Conservation (phyloP, 805 yeast species). For the Myxozyma udenii region DNA sequence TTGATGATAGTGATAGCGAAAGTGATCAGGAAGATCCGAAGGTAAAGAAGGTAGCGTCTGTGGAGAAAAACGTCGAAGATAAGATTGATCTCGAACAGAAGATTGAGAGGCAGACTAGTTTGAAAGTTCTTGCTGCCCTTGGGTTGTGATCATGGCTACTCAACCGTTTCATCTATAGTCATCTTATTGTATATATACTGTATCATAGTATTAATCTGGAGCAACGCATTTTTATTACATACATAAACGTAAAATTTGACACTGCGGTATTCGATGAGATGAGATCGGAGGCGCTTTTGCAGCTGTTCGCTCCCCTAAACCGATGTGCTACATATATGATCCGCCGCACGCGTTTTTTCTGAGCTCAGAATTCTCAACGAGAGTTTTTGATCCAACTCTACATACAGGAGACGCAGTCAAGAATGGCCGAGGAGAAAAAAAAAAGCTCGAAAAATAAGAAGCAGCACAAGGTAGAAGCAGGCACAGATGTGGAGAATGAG, state of each 20-base stretch:
- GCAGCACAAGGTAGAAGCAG: not conserved
- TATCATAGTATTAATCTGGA: no score
- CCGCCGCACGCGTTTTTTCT: no score
- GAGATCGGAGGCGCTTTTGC: no score
- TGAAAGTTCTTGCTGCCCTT: conserved; percentile 16
- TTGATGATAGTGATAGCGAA: not conserved
- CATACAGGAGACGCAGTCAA: no score
- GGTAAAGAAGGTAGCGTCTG: not conserved
- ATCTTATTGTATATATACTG: not conserved
- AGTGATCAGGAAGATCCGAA: not conserved
- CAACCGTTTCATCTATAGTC: not conserved
- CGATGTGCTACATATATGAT: no score
- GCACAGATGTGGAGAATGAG: not conserved
- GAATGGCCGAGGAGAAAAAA: not conserved
- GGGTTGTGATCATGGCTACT: conserved; percentile 2
- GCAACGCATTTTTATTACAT: no score
- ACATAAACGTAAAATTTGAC: no score
- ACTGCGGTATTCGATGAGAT: no score
- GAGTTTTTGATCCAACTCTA: no score
- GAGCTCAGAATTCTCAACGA: no score
- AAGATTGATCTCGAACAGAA: conserved; percentile 7
- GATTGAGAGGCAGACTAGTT: conserved; percentile 11
- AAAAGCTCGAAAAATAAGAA: not conserved
- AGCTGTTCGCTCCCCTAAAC: no score
- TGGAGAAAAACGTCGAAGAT: not conserved